Conservation (phyloP, 768 basidiomycete genomes). For the Galerina marginata region DNA sequence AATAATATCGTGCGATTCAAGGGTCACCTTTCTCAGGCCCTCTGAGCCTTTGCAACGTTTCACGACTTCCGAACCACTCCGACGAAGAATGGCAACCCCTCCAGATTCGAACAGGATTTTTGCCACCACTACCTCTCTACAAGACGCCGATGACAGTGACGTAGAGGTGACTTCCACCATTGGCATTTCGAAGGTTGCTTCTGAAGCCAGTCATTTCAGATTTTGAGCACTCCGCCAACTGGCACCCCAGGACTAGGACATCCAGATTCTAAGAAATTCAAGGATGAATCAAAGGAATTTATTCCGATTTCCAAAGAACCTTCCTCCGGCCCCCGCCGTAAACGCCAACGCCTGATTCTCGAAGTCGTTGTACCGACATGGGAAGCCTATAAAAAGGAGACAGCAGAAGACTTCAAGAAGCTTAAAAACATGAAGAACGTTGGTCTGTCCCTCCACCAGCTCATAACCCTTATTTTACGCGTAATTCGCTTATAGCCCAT, state of each 20-base stretch:
- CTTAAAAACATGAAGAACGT: constrained; percentile 19
- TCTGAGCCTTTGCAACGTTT: no score
- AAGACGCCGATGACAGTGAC: no score
- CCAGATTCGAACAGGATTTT: no score
- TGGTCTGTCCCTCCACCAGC: neutral
- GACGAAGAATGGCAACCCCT: no score
- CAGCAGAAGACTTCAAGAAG: constrained; percentile 14
- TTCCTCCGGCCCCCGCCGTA: neutral
- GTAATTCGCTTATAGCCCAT: constrained; percentile 6
- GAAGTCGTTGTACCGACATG: constrained; percentile 9
- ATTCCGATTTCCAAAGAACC: neutral
- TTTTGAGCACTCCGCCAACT: no score
- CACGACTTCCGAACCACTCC: no score
- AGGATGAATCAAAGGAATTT: neutral
- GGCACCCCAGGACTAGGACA: neutral
- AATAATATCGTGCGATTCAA: no score
- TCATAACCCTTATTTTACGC: neutral
- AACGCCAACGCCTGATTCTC: neutral
- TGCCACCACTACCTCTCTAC: no score
- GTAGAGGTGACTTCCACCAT: no score
- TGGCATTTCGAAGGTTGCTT: no score
- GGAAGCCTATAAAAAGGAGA: neutral
- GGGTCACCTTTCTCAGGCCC: no score
- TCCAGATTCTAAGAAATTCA: neutral
- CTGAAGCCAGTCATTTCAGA: no score